These are phyloP conservation scores for Nyssa sinensis DNA, from an alignment of 148 eudicot genomes.

Conservation along the genomic window DNA sequence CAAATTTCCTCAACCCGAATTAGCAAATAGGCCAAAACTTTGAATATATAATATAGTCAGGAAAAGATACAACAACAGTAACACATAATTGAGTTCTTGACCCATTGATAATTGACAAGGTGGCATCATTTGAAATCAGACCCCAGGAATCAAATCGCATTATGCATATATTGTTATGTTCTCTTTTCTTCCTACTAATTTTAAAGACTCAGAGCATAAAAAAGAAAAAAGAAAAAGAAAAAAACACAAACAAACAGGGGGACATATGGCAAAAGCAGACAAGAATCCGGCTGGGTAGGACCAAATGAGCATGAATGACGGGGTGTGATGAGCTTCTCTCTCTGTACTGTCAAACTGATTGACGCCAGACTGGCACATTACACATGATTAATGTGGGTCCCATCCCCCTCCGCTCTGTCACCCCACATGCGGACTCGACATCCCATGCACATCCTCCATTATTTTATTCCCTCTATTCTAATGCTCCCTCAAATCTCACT, in stretches of 20 bases:
- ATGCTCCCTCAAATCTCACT: neutral
- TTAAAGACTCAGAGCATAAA: neutral
- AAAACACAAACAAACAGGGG: too few relatives aligned
- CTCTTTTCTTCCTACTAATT: neutral
- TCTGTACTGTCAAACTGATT: slow-evolving; percentile 13
- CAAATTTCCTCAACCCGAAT: too few relatives aligned
- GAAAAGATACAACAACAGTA: too few relatives aligned
- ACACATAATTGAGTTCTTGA: too few relatives aligned
- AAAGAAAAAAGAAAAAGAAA: too few relatives aligned
- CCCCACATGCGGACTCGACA: slow-evolving; percentile 7
- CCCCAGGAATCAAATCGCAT: too few relatives aligned
- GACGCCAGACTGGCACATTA: slow-evolving; percentile 20
- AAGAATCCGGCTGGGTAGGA: neutral
- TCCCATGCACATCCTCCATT: neutral
- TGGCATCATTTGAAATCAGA: too few relatives aligned
- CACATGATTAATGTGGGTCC: slow-evolving; percentile 15
- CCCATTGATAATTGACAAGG: too few relatives aligned
- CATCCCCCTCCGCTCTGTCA: slow-evolving; percentile 13
- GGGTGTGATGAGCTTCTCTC: slow-evolving; percentile 4
- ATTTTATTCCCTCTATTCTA: neutral
- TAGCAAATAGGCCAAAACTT: too few relatives aligned
- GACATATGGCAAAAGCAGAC: neutral
- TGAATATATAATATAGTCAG: too few relatives aligned
- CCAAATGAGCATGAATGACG: slow-evolving; percentile 2
- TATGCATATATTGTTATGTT: too few relatives aligned